Evolutionary conservation across 75 land plant species (phyloP).

Genomic region (Ceratopteris richardii): DNA sequence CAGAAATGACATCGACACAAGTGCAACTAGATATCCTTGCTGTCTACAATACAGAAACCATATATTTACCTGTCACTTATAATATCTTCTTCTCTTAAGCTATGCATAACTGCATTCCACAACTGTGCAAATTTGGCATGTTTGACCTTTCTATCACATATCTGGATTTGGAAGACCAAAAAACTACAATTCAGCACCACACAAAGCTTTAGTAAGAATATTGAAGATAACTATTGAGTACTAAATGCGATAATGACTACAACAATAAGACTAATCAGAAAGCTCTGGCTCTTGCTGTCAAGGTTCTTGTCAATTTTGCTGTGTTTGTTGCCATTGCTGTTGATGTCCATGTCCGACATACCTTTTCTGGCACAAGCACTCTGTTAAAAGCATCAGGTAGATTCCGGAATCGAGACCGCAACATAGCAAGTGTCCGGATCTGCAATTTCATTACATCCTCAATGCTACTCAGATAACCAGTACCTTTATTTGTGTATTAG

Average conservation of each 20-base stretch:
- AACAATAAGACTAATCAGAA: neutral
- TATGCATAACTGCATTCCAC: slow-evolving; percentile 94
- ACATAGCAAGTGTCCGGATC: slow-evolving; percentile 94
- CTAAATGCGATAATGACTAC: neutral
- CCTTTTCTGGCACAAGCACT: slow-evolving; percentile 69
- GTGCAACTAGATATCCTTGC: neutral
- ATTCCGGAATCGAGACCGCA: slow-evolving; percentile 88
- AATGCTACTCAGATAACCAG: too few species aligned
- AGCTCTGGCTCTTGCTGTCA: too few species aligned
- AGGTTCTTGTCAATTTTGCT: too few species aligned
- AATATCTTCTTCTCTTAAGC: slow-evolving; percentile 94
- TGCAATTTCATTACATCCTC: slow-evolving; percentile 13
- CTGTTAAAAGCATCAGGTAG: slow-evolving; percentile 90
- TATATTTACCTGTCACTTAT: slow-evolving; percentile 75
- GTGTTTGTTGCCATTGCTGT: too few species aligned
- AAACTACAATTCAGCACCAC: too few species aligned
- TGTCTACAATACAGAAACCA: too few species aligned
- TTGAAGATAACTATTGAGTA: too few species aligned
- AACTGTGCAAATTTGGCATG: slow-evolving; percentile 97
- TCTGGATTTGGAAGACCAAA: neutral
- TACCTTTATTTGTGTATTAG: too few species aligned
- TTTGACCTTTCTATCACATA: slow-evolving; percentile 43
- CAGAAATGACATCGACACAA: neutral
- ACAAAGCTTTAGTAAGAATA: too few species aligned
- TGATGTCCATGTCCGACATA: too few species aligned